Evolutionary conservation across 2,329 filamentous ascomycete species (phyloP).

Genomic region (Remersonia thermophila): DNA sequence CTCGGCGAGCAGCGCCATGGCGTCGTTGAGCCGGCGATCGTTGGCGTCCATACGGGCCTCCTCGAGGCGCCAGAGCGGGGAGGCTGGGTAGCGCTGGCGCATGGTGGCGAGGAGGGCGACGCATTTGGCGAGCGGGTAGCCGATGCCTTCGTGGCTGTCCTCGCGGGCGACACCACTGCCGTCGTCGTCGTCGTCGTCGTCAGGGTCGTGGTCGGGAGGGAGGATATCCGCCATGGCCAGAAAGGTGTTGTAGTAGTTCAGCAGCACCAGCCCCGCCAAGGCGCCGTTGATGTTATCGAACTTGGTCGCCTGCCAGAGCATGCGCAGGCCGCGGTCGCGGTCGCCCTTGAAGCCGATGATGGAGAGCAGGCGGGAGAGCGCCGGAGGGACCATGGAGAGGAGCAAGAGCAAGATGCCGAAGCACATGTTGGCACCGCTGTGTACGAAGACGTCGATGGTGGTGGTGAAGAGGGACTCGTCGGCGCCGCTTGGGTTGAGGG

Average conservation of each 20-base stretch:
- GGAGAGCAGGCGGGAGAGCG: constrained; percentile 74
- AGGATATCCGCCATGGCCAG: constrained; percentile 82
- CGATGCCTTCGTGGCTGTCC: constrained; percentile 48
- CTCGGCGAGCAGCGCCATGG: constrained; percentile 51
- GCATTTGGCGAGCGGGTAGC: constrained; percentile 61
- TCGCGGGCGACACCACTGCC: background rate
- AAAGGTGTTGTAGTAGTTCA: constrained; percentile 81
- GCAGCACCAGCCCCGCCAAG: constrained; percentile 66
- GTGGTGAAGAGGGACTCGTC: constrained; percentile 57
- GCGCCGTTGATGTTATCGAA: constrained; percentile 89
- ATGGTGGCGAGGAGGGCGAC: constrained; percentile 57
- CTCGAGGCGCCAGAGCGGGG: constrained; percentile 76
- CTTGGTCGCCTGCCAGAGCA: constrained; percentile 83
- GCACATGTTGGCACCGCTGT: constrained; percentile 79
- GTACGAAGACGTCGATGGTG: constrained; percentile 74
- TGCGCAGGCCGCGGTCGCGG: constrained; percentile 63
- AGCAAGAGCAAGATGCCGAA: constrained; percentile 77
- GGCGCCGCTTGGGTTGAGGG: constrained; percentile 30
- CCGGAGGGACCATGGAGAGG: constrained; percentile 84
- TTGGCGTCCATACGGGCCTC: constrained; percentile 67
- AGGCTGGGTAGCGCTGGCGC: constrained; percentile 66
- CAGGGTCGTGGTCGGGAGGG: constrained; percentile 45
- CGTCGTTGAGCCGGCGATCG: constrained; percentile 51
- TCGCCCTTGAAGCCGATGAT: constrained; percentile 89
- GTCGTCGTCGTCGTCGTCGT: constrained; percentile 20